Base-by-base conservation (phyloP, 2,329 filamentous ascomycete species). In the Parastagonospora avenae region DNA sequence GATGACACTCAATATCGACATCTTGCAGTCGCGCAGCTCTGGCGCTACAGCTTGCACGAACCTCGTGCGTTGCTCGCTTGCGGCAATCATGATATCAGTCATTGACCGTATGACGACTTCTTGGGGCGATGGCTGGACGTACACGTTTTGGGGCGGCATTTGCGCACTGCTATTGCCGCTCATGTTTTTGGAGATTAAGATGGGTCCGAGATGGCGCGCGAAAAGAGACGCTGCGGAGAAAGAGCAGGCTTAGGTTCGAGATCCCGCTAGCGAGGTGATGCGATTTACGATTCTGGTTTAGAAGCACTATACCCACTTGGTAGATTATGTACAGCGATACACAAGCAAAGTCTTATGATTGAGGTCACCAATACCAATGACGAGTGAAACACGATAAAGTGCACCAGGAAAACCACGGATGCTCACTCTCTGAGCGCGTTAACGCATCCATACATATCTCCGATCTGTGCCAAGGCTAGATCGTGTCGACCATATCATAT, bases 1-100 rank as follows among this genome's bases (percentile, higher is more conserved):
- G 0, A 67, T 68, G 64, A 65, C 66, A 37, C 54, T 67, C 16
- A 65, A 66, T 4, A 63, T 68, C 12, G 66, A 68, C 19, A 68
- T 68, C n/a, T 10, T 68, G 41, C 64, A 67, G 12, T 54, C 52
- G 0, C 45, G 64, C 2, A 66, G 63, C 27, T 67, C 64, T 1
- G 64, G 63, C 0, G 66, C 63, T 0, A 67, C 63, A 2, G 63
- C 66, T 5, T 68, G 64, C 33, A 68, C 61, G 24, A 68, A 68
- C 24, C 8, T 67, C 1, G 64, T 65, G 6, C 50, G 64, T 5
- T 68, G 66, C 42, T 65, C 60, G 35, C 41, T 68, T 15, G 64
- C 59, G 1, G 64, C 66, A 0, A 54, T 66, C 1, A 32, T 68
- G 36, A 60, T 67, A 1, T 59, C 63, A n/a, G 27, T 63, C 6